Base-by-base conservation (phyloP, 192 early-diverging fungal genomes). In the Funneliformis geosporum region DNA sequence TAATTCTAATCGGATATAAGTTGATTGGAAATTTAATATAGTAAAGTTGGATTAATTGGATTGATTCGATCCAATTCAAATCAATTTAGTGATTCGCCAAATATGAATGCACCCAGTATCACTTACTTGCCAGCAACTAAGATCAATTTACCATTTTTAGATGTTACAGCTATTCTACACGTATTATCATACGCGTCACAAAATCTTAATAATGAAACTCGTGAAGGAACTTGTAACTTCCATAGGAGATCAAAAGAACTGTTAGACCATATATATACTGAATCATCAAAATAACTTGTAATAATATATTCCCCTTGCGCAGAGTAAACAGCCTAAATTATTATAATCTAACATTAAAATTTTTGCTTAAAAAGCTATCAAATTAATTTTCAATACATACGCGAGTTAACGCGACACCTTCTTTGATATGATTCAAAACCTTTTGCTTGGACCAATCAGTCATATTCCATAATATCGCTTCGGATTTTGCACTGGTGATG, bases 391-490 rank as follows among this genome's bases (percentile, higher is more conserved):
- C 16, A 44, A 76, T 69, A 70, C 60, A 23, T 78, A 69, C 77
- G 27, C 55, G 77, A 16, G 33, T 25, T 73, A 78, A 69, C 18
- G 40, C 40, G 67, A 27, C 18, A 21, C 14, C 16, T 55, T 33
- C 43, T 73, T 40, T 47, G 21, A n/a, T 39, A 70, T 44, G 33
- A 70, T 39, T 68, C 9, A 78, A 33, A n/a, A 73, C 77, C 9
- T 70, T 64, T 25, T 75, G 18, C 42, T 70, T 64, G 8, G 61
- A 25, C 77, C 77, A 78, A n/a, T 78, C 66, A 18, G 14, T n/a
- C 68, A 70, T 78, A 46, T 78, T 39, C 77, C 77, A 78, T 3
- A 78, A 69, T n/a, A 78, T 47, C 3, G 70, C 77, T 69, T 78
- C 77, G 11, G 77, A 70, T 42, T 23, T n/a, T 47, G 77, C 23